Base-by-base conservation (phyloP, 2,329 filamentous ascomycete genomes). In the Aspergillus amoenus region DNA sequence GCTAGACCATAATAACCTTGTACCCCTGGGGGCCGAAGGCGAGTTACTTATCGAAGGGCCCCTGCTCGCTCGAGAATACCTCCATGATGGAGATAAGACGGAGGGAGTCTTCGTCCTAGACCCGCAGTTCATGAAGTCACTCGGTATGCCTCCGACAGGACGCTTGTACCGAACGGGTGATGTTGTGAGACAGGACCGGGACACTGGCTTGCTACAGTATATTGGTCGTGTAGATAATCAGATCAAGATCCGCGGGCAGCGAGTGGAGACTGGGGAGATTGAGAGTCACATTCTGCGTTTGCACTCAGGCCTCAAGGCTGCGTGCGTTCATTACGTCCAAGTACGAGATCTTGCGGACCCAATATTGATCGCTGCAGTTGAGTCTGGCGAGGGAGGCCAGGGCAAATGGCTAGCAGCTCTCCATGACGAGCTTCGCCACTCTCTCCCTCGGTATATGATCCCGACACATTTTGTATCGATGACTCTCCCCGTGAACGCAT, bases 11-110 rank as follows among this genome's bases (percentile, higher is more conserved):
- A 30, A 79, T 75, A 76, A 79, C 75, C 52, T 51, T 2, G 51
- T 34, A 4, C 5, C 81, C 81, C 66, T 79, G 84, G 70, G 87
- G 81, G 1, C 80, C 80, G 2, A 76, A 12, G 66, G 65, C 24
- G 66, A 68, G 47, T 55, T 68, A 2, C 32, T 65, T 13, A 21
- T 68, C 2, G 64, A 67, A 49, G 66, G 66, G 0, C 81, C 82
- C 1, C 78, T 82, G 21, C 81, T 87, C 0, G 83, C 81, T 3
- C 72, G 80, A 22, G 83, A 83, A 8, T 87, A 87, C 58, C 70
- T 85, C 7, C 78, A 79, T 42, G 79, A 85, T 58, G 72, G 22
- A 11, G 24, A 45, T n/a, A 45, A n/a, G 24, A 45, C 43, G 12
- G 43, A 22, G n/a, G 11, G 6, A 27, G 11, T 13, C 2, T 45